phyloP scores from a whole-genome alignment of 1,284 basidiomycete genomes.

The Macrocystidia cucumis region DNA sequence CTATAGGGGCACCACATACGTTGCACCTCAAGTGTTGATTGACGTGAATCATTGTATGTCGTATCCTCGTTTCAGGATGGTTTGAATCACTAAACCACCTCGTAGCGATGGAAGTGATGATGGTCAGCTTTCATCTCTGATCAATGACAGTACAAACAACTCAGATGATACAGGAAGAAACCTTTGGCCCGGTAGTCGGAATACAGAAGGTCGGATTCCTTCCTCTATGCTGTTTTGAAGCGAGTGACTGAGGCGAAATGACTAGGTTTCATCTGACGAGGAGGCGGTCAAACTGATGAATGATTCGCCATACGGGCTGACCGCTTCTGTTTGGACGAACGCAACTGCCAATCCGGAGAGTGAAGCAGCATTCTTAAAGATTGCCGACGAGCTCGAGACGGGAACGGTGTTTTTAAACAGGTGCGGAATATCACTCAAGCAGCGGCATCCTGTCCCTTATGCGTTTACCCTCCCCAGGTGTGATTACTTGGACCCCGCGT shows the following conservation, averaged over 20 bases:
- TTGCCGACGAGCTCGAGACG: conserved; percentile 73
- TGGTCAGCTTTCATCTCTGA: conserved; percentile 17
- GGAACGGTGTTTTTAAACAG: conserved; percentile 93
- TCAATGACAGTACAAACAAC: conserved; percentile 1
- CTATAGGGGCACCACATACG: conserved; percentile 70
- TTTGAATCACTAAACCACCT: conserved; percentile 4
- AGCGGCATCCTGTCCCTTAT: neutral
- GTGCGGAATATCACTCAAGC: conserved; percentile 16
- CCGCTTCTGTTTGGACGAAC: conserved; percentile 91
- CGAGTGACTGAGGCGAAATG: too few species aligned
- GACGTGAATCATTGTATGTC: conserved; percentile 82
- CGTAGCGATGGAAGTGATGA: conserved; percentile 89
- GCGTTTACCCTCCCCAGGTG: conserved; percentile 48
- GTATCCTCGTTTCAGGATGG: conserved; percentile 4
- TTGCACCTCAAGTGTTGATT: conserved; percentile 84
- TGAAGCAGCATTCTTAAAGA: conserved; percentile 57
- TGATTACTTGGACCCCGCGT: conserved; percentile 85
- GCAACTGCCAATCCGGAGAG: conserved; percentile 49
- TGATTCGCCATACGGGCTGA: conserved; percentile 92
- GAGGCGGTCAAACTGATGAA: conserved; percentile 91
- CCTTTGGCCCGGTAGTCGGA: conserved; percentile 86
- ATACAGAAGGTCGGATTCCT: conserved; percentile 75
- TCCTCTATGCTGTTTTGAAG: too few species aligned
- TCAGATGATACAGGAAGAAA: conserved; percentile 52
- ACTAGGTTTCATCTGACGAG: conserved; percentile 73